Conservation (phyloP, 495 filamentous ascomycete genomes). For the Parachaetomium inaequale region DNA sequence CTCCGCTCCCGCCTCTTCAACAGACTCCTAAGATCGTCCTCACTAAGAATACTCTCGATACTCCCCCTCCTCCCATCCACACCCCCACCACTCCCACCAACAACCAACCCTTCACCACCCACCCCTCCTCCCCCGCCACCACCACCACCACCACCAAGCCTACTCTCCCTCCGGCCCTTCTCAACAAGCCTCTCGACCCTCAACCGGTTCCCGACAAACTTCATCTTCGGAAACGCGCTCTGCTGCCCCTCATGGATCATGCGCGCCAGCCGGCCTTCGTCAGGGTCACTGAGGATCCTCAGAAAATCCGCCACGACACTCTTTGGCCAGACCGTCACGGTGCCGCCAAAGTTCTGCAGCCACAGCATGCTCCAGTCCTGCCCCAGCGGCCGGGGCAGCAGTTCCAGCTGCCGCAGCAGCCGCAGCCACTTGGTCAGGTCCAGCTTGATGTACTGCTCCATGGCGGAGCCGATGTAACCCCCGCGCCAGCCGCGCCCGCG, state of each 20-base stretch:
- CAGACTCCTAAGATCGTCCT: conserved; percentile 28
- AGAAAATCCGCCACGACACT: conserved; percentile 70
- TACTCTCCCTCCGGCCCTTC: conserved; percentile 60
- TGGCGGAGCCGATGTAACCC: conserved; percentile 85
- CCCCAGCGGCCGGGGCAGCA: conserved; percentile 83
- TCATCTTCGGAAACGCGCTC: conserved; percentile 80
- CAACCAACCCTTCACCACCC: not conserved
- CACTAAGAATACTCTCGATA: conserved; percentile 30
- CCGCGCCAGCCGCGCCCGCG: conserved; percentile 93
- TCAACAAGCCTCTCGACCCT: conserved; percentile 79
- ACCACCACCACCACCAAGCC: conserved; percentile 19
- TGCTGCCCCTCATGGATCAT: conserved; percentile 90
- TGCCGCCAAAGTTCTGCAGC: conserved; percentile 91
- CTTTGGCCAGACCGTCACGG: conserved; percentile 93
- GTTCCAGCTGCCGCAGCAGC: conserved; percentile 84
- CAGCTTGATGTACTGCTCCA: conserved; percentile 91
- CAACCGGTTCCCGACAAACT: conserved; percentile 83
- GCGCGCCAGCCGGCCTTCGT: conserved; percentile 63
- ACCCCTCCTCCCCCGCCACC: not conserved
- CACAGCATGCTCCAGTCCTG: conserved; percentile 97
- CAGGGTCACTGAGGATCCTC: conserved; percentile 82
- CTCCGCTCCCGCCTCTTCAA: conserved; percentile 11
- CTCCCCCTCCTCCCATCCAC: conserved; percentile 23
- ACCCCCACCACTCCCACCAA: not conserved
- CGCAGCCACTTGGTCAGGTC: conserved; percentile 96